Conservation (phyloP, 1,139 yeast species). For the Lodderomyces margitis region DNA sequence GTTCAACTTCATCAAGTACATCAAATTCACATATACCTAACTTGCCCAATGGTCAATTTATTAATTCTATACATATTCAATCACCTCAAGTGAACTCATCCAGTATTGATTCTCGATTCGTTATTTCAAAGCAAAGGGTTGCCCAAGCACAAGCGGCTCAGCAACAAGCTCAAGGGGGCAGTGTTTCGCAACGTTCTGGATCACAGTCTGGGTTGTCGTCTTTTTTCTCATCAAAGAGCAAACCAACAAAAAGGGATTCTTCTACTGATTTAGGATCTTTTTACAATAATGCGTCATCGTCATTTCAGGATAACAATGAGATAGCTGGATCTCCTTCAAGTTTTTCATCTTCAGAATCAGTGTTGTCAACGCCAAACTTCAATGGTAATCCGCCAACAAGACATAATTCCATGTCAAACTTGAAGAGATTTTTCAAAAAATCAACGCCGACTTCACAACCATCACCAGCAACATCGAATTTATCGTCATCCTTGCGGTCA, state of each 20-base stretch:
- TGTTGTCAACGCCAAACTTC: constrained; percentile 17
- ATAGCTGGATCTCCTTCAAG: constrained; percentile 40
- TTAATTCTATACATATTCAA: constrained; percentile 60
- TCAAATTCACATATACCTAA: constrained; percentile 36
- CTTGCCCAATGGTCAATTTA: constrained; percentile 54
- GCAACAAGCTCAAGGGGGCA: constrained; percentile 17
- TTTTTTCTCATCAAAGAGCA: constrained; percentile 37
- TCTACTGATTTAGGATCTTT: constrained; percentile 47
- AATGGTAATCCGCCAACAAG: constrained; percentile 21
- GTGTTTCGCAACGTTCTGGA: constrained; percentile 35
- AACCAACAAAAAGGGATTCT: constrained; percentile 28
- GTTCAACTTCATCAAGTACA: constrained; percentile 1
- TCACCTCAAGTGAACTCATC: constrained; percentile 60
- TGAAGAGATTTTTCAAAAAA: constrained; percentile 60
- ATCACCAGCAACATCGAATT: constrained; percentile 31
- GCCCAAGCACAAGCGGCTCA: constrained; percentile 52
- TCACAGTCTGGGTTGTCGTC: constrained; percentile 53
- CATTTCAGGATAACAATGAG: constrained; percentile 23
- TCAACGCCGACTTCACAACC: constrained; percentile 30
- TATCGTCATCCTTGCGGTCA: constrained; percentile 41
- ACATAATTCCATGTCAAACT: constrained; percentile 75
- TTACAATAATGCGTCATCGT: constrained; percentile 31
- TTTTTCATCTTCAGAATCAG: constrained; percentile 38
- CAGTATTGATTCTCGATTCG: constrained; percentile 68
- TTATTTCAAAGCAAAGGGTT: constrained; percentile 68